Evolutionary conservation across 2,329 filamentous ascomycete species (phyloP).

Genomic region (Aspergillus unguis): DNA sequence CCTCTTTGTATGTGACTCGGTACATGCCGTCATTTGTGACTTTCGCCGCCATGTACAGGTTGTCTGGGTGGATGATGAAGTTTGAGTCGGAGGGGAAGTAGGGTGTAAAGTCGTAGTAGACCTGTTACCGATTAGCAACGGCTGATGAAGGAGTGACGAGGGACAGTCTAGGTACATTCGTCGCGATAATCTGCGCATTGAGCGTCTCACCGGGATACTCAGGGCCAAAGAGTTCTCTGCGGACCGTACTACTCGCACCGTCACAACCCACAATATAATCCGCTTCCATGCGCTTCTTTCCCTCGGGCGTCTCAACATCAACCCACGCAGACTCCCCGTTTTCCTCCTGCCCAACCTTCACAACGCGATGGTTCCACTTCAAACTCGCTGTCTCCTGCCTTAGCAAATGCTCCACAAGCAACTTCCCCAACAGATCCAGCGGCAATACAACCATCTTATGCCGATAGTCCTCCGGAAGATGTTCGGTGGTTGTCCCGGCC

Average conservation of each 20-base stretch:
- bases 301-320: conserved; percentile 17
- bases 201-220: conserved; percentile 60
- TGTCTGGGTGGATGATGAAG: conserved; percentile 60
- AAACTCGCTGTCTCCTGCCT: conserved; percentile 34
- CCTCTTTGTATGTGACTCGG: conserved; percentile 62
- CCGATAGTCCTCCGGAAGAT: conserved; percentile 26
- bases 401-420: conserved; percentile 42
- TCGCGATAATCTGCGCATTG: conserved; percentile 60
- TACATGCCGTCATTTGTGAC: conserved; percentile 60
- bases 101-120: conserved; percentile 60
- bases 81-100: conserved; percentile 37
- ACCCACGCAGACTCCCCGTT: conserved; percentile 42
- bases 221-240: conserved; percentile 50
- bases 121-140: conserved; percentile 36
- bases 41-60: conserved; percentile 62
- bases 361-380: conserved; percentile 49
- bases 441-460: conserved; percentile 45
- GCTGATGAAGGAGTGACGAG: neutral
- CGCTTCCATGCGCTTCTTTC: conserved; percentile 26
- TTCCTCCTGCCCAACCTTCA: conserved; percentile 47
- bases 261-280: conserved; percentile 59
- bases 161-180: conserved; percentile 44
- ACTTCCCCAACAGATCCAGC: conserved; percentile 41
- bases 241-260: conserved; percentile 42
- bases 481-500: conserved; percentile 27